Evolutionary conservation across 306 rosid species (phyloP), one percentile per base, ranked within the genome.

Genomic region (Casuarina glauca): DNA sequence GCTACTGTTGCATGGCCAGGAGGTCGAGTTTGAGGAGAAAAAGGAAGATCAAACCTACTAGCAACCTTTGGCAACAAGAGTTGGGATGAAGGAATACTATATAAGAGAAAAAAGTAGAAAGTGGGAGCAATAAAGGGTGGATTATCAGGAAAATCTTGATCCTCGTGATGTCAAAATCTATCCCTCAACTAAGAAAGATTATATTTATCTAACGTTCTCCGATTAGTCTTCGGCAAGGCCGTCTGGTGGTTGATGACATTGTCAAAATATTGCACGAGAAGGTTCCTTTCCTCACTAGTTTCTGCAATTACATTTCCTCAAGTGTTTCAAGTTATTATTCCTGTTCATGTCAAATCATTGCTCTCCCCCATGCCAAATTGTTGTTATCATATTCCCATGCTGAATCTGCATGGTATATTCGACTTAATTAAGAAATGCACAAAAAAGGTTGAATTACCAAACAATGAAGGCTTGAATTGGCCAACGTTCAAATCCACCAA

Each of bases 151-250:
- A 51, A 64, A 44, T 41, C 67, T 84, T 69, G 81, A 80, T 82
- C 75, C 88, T 86, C 80, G 88, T 74, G 76, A 81, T 72, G 84
- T 87, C 92, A 74, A 85, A 64, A 70, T 76, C 87, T 75, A 39
- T 9, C 71, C 76, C 70, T 74, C 77, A 73, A 69, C 82, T 62
- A 48, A 60, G 63, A 58, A 44, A 79, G 53, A n/a, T 67, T 58
- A 67, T 44, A 52, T n/a, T 42, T 38, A 17, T 62, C 51, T 60
- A 70, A 61, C 69, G 9, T 9, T 35, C 32, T 20, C 48, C 32
- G 44, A n/a, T 69, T 74, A 42, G 76, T 75, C 55, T 69, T 85
- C 82, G 74, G 58, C 57, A 26, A 77, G 69, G 60, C 50, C 50
- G 39, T 74, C 2, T 61, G 67, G 76, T 80, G 87, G 80, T 83